Conservation (phyloP, 129 eudicot species). For the Flaveria linearis region DNA sequence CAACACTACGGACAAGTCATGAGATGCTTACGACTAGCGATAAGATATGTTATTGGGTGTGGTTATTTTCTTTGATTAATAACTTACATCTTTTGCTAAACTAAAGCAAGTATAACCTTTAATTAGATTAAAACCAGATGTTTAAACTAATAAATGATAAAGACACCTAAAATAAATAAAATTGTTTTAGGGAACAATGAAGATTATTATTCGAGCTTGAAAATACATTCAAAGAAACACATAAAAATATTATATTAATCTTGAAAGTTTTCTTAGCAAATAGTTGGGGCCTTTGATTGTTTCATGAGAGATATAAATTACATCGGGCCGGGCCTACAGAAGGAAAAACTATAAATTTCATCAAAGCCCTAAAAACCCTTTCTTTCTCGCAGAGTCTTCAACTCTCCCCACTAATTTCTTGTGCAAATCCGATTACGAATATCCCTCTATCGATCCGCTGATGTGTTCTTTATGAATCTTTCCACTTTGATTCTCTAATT, state of each 20-base stretch:
- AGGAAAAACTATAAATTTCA: constrained; percentile 37
- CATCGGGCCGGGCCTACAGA: constrained; percentile 44
- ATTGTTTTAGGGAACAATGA: not conserved
- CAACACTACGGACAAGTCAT: too few relatives aligned
- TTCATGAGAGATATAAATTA: not conserved
- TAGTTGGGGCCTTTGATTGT: constrained; percentile 28
- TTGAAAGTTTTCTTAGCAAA: not conserved
- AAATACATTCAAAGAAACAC: too few relatives aligned
- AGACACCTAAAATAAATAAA: too few relatives aligned
- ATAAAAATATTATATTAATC: not conserved
- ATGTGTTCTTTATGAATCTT: constrained; percentile 6
- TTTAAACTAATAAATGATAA: too few relatives aligned
- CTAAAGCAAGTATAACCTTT: too few relatives aligned
- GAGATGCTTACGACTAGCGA: too few relatives aligned
- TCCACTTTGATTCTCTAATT: not conserved
- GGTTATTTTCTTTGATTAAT: too few relatives aligned
- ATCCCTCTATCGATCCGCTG: constrained; percentile 23
- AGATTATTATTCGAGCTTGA: not conserved
- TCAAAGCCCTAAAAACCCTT: constrained; percentile 38
- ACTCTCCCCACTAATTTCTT: constrained; percentile 18
- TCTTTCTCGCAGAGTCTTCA: constrained; percentile 10
- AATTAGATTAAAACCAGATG: too few relatives aligned
- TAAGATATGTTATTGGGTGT: too few relatives aligned
- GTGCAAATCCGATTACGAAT: constrained; percentile 11
- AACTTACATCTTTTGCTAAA: too few relatives aligned